Conservation (phyloP, 257 asterid genomes). For the Linaria vulgaris region DNA sequence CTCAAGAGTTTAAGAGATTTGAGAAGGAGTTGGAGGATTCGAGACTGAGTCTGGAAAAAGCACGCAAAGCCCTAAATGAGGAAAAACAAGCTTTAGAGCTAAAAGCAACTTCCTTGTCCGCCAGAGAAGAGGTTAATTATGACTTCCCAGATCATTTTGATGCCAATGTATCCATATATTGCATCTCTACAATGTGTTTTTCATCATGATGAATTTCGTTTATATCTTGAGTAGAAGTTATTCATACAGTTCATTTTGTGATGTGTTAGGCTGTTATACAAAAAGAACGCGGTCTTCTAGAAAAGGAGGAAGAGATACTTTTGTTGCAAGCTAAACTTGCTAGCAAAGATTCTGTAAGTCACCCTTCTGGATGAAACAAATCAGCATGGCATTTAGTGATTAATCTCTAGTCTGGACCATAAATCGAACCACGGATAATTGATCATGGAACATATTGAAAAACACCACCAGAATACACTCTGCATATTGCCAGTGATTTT, state of each 20-base stretch:
- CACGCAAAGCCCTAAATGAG: conserved; percentile 46
- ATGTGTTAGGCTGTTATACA: conserved; percentile 49
- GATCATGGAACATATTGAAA: conserved; percentile 9
- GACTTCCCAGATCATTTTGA: conserved; percentile 11
- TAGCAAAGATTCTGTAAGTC: conserved; percentile 78
- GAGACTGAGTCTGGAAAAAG: conserved; percentile 54
- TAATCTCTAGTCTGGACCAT: conserved; percentile 10
- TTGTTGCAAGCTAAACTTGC: conserved; percentile 61
- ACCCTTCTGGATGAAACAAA: background rate
- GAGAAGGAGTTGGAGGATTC: conserved; percentile 67
- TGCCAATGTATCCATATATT: conserved; percentile 26
- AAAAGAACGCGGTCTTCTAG: conserved; percentile 58
- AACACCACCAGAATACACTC: background rate
- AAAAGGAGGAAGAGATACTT: conserved; percentile 77
- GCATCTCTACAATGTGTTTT: conserved; percentile 5
- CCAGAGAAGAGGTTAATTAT: conserved; percentile 74
- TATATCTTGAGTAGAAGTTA: conserved; percentile 15
- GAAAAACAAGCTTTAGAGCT: conserved; percentile 53
- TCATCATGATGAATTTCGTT: background rate
- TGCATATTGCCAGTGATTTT: background rate
- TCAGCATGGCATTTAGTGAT: background rate
- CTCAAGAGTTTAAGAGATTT: conserved; percentile 60
- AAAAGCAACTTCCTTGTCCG: conserved; percentile 55
- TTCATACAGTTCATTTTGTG: conserved; percentile 22
- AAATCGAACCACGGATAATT: conserved; percentile 4